Percentiles rank a stretch among this genome's conserved stretches.
phyloP scores from a whole-genome alignment of 2,329 filamentous ascomycete genomes.

The Ophiostoma quercus region DNA sequence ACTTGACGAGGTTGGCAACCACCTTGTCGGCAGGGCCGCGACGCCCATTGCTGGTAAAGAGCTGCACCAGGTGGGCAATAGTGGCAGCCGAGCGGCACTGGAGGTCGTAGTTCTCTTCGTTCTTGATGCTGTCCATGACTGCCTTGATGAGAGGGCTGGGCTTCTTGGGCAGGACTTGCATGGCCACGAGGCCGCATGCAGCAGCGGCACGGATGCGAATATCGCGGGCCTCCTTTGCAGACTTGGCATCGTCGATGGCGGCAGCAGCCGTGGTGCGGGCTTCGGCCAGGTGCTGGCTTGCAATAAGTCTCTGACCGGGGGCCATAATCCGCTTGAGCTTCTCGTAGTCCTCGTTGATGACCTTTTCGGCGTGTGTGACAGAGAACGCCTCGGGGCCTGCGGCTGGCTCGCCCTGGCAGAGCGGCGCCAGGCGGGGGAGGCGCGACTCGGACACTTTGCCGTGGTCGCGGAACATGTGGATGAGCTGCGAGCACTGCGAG shows the following conservation, averaged over 20 bases:
- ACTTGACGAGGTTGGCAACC: conserved; percentile 91
- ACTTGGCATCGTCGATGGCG: conserved; percentile 74
- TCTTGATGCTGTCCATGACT: conserved; percentile 97
- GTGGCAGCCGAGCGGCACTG: conserved; percentile 82
- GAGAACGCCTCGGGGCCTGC: conserved; percentile 92
- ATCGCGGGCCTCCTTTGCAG: conserved; percentile 75
- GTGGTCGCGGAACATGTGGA: conserved; percentile 88
- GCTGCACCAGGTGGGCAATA: conserved; percentile 76
- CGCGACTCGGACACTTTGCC: conserved; percentile 72
- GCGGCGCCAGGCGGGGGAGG: conserved; percentile 75
- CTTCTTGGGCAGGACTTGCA: conserved; percentile 85
- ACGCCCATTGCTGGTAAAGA: conserved; percentile 75
- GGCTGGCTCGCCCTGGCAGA: conserved; percentile 89
- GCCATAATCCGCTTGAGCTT: conserved; percentile 82
- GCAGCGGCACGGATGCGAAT: conserved; percentile 80
- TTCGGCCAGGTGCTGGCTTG: conserved; percentile 71
- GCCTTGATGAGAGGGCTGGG: conserved; percentile 88
- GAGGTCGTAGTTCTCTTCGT: conserved; percentile 83
- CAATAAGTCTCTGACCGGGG: conserved; percentile 79
- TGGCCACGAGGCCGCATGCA: conserved; percentile 81
- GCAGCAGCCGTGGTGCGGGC: conserved; percentile 63
- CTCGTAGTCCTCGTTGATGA: conserved; percentile 79
- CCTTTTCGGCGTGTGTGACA: conserved; percentile 78
- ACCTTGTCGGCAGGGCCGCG: conserved; percentile 90
- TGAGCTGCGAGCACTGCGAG: conserved; percentile 82